Base-by-base conservation (phyloP, 2,329 filamentous ascomycete genomes). In the Phoma herbarum region DNA sequence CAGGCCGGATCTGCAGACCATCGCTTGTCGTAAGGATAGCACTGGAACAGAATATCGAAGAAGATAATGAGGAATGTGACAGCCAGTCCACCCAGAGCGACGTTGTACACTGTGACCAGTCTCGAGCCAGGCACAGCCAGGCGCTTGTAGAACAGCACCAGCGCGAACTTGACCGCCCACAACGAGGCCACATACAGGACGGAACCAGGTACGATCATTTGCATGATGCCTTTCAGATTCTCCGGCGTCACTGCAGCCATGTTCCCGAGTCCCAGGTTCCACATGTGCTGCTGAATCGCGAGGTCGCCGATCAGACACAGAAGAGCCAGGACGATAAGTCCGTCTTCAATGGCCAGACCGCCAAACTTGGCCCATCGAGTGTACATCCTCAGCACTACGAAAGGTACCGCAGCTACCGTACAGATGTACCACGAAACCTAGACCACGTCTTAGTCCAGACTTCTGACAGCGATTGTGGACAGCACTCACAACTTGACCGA, bases 121-220 rank as follows among this genome's bases (percentile, higher is more conserved):
- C 61, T 73, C 1, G 77, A 75, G 25, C 76, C 74, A 1, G 70
- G 73, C 0, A 69, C 74, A 2, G 78, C 75, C 18, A 80, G 72
- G 33, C 70, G 71, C 35, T 80, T 80, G 68, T 80, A 80, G 54
- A 80, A 79, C 1, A 80, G 42, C 8, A 80, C 77, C 4, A 80
- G 65, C 4, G 78, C 77, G 6, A 79, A 66, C 46, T 80, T 80
- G 65, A 80, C 76, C 12, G 75, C 66, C 78, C 78, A 80, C 5
- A 80, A 57, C 2, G 78, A 79, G 2, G 77, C 65, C 0, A 80
- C 76, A 44, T 80, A 80, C 2, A 80, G 71, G 2, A 75, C 69
- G 1, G 78, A 79, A 14, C 78, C 78, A 1, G 78, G 78, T 0
- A 79, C 68, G 28, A 79, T 79, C 73, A 79, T 78, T 41, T 71